Evolutionary conservation across 257 asterid species (phyloP).

Genomic region (Solanum bukasovii): DNA sequence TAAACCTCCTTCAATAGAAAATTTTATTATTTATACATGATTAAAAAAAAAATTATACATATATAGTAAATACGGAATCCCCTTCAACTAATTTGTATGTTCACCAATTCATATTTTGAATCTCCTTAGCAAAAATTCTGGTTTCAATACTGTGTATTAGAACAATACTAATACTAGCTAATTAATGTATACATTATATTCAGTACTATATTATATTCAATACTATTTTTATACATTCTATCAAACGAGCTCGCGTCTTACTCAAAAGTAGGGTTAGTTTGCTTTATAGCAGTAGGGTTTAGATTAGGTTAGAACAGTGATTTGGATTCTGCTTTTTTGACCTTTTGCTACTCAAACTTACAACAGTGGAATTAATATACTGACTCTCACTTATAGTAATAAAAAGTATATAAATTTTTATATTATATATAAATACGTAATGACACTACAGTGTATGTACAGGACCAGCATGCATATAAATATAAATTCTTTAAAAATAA

Average conservation of each 20-base stretch:
- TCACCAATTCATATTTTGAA: background rate
- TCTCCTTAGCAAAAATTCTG: background rate
- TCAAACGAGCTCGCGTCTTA: background rate
- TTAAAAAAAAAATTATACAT: too few species aligned
- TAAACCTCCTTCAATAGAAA: background rate
- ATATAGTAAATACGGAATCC: too few species aligned
- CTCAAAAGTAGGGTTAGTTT: background rate
- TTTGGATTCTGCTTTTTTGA: constrained; percentile 3
- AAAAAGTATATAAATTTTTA: too few species aligned
- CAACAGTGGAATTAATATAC: constrained; percentile 1
- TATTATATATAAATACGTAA: background rate
- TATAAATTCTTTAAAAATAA: background rate
- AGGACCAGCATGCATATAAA: background rate
- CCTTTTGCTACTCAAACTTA: background rate
- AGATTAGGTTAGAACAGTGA: constrained; percentile 1
- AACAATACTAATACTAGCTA: background rate
- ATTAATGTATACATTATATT: too few species aligned
- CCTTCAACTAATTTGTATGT: background rate
- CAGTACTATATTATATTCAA: background rate
- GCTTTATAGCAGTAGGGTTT: background rate
- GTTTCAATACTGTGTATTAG: background rate
- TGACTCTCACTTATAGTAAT: background rate
- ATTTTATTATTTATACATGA: too few species aligned
- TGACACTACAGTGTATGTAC: background rate
- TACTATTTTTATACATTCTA: background rate